These are phyloP conservation scores for Talaromyces funiculosus DNA, from an alignment of 2,329 filamentous ascomycete species.

Conservation along the genomic window DNA sequence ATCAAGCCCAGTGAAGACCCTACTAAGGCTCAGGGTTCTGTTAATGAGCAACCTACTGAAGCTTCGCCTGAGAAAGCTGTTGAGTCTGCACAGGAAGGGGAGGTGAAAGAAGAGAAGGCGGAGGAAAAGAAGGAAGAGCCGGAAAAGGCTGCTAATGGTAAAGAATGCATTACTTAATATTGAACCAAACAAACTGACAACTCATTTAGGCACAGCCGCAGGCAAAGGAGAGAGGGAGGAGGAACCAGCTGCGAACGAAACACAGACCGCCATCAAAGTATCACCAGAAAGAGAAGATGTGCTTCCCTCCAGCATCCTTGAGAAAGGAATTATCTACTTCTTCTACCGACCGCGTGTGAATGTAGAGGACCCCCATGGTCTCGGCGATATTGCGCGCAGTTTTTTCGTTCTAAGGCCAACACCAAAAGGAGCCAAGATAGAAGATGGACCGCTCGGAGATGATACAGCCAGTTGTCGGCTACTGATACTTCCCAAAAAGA, in stretches of 20 bases:
- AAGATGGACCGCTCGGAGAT: constrained; percentile 50
- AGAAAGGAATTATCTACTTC: constrained; percentile 89
- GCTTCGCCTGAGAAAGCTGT: constrained; percentile 19
- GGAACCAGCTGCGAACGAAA: constrained; percentile 17
- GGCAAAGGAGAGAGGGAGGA: background rate
- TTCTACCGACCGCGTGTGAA: constrained; percentile 75
- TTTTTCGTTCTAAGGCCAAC: constrained; percentile 76
- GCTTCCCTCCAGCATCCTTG: constrained; percentile 61
- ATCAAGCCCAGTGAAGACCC: constrained; percentile 26
- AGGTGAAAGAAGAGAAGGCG: constrained; percentile 14
- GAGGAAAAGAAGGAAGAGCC: constrained; percentile 8
- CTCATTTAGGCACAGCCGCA: background rate
- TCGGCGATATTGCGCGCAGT: constrained; percentile 69
- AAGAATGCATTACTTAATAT: background rate
- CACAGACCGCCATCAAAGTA: constrained; percentile 43
- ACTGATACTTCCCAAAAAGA: constrained; percentile 77
- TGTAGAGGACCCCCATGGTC: constrained; percentile 61
- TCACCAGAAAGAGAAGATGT: constrained; percentile 48
- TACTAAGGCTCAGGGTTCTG: constrained; percentile 11
- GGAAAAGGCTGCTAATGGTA: constrained; percentile 7
- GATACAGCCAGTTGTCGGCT: constrained; percentile 62
- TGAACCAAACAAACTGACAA: background rate
- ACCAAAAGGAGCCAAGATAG: constrained; percentile 61
- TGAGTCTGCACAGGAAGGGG: constrained; percentile 12
- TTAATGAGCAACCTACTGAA: constrained; percentile 12